Evolutionary conservation across 2,329 filamentous ascomycete genomes (phyloP).

Genomic region (Chaetomium olivaceum): DNA sequence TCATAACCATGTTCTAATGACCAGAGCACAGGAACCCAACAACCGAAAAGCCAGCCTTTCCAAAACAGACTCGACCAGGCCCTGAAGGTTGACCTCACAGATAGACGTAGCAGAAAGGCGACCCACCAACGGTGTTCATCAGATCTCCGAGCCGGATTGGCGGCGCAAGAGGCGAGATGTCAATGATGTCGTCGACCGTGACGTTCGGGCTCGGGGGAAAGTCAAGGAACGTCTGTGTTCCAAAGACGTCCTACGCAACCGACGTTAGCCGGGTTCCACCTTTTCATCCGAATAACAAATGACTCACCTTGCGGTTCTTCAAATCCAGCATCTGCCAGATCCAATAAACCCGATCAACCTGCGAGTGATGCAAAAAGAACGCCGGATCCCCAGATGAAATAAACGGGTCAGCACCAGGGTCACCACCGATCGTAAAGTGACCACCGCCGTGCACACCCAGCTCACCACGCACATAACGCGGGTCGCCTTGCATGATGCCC

Average conservation of each 20-base stretch:
- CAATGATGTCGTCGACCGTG: constrained; percentile 1
- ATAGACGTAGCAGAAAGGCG: constrained; percentile 12
- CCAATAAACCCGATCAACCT: constrained; percentile 25
- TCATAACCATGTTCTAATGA: too few relatives aligned
- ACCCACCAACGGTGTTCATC: neutral
- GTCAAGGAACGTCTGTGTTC: constrained; percentile 3
- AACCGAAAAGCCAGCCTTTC: too few relatives aligned
- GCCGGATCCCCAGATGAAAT: constrained; percentile 21
- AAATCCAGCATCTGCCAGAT: constrained; percentile 25
- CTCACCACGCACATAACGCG: constrained; percentile 27
- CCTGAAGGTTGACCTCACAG: too few relatives aligned
- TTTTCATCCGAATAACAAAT: neutral
- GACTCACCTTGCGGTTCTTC: neutral
- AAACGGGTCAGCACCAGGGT: constrained; percentile 36
- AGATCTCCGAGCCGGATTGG: neutral
- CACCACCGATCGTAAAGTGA: constrained; percentile 39
- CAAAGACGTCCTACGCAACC: neutral
- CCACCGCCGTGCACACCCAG: constrained; percentile 33
- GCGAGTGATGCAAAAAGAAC: constrained; percentile 25
- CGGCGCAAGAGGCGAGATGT: constrained; percentile 10
- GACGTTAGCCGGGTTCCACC: neutral
- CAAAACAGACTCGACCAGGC: too few relatives aligned
- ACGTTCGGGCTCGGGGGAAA: neutral
- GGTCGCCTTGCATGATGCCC: constrained; percentile 22
- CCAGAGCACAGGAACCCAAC: too few relatives aligned